phyloP scores from a whole-genome alignment of 768 basidiomycete species.

The Rossbeevera mucosa region DNA sequence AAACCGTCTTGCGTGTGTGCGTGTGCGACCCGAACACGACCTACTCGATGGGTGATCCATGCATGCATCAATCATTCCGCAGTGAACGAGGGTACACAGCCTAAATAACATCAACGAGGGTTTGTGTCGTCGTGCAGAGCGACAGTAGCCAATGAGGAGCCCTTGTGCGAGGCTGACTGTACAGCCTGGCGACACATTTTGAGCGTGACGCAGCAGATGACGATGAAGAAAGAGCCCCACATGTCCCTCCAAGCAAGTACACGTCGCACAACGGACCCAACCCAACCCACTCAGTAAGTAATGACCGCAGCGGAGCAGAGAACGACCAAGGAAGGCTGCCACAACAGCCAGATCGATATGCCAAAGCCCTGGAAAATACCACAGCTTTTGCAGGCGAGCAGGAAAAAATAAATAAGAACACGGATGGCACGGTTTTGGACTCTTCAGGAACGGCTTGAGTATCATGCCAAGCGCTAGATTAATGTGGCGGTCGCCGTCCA shows the following conservation, averaged over 20 bases:
- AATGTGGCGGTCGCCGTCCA: conserved; percentile 1
- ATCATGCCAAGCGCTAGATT: not conserved
- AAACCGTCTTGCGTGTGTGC: not conserved
- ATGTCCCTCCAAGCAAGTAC: not conserved
- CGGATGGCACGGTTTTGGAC: not conserved
- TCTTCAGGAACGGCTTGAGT: not conserved
- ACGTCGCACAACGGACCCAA: not conserved
- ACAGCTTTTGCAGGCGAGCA: not conserved
- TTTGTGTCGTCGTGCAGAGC: not conserved
- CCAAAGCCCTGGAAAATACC: not conserved
- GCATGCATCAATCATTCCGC: conserved; percentile 3
- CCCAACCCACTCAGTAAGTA: not conserved
- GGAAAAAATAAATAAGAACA: not conserved
- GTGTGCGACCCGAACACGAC: conserved; percentile 1
- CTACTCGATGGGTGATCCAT: conserved; percentile 2
- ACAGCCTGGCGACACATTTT: not conserved
- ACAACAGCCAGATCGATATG: not conserved
- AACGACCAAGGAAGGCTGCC: not conserved
- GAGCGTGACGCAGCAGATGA: not conserved
- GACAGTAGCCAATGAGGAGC: not conserved
- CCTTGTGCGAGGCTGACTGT: not conserved
- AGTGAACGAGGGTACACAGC: conserved; percentile 14
- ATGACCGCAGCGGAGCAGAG: not conserved
- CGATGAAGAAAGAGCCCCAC: not conserved
- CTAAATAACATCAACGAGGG: conserved; percentile 6